Base-by-base conservation (phyloP, 805 yeast species). In the Lipomyces kockii region DNA sequence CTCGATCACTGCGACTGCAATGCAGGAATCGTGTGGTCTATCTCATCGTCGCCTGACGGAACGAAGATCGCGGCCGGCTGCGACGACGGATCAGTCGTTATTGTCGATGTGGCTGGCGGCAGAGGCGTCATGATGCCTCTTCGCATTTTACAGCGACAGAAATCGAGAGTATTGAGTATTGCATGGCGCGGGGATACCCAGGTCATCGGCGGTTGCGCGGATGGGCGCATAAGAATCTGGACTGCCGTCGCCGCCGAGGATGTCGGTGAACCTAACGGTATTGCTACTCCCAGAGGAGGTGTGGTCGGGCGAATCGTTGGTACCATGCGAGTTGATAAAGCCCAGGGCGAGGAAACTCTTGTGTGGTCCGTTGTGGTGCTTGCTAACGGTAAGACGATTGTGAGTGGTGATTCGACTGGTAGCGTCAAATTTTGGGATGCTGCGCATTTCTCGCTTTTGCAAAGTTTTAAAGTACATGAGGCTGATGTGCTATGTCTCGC, bases 381-480 rank as follows among this genome's bases (percentile, higher is more conserved):
- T 66, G 87, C 89, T 4, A 76, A 81, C 54, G 84, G 85, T 60
- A 82, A 86, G 63, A 97, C 92, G 77, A 84, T 95, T 66, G 96
- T 91, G n/a, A 87, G 92, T 68, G 99, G 98, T 63, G 99, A 95
- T 80, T 92, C 98, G 5, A 94, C 98, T 0, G 99, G 99, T 1
- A 84, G 90, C 8, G 86, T 95, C 62, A 94, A 94, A 78, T 85
- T 95, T 71, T 95, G 99, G 99, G 97, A 94, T 74, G 82, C 89
- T 70, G 84, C 85, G 59, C 88, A 86, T 72, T 87, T 87, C 72
- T 88, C 97, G 0, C 80, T 95, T 67, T 82, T 86, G 61, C 98
- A 94, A 78, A 86, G 90, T 29, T 92, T 92, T 78, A 85, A 86
- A 71, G 86, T 87, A 11, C 98, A 95, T 76, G 96, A 90, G 60